Evolutionary conservation across 2,329 filamentous ascomycete species (phyloP).

Genomic region (Simplicillium aogashimaense): DNA sequence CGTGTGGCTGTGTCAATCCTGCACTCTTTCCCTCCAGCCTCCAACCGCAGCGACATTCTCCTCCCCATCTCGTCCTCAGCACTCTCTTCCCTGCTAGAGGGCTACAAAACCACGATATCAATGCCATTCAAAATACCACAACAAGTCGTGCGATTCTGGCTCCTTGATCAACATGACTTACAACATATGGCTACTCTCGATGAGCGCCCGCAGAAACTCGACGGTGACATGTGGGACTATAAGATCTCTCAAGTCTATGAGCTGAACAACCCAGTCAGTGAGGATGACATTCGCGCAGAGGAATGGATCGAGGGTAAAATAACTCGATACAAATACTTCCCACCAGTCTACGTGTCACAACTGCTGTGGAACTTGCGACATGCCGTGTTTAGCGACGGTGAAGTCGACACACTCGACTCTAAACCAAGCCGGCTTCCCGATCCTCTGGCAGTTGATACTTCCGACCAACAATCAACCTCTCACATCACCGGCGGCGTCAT

Average conservation of each 20-base stretch:
- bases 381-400: conserved; percentile 28
- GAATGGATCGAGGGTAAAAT: conserved; percentile 43
- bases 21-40: conserved; percentile 35
- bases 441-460: too few species aligned
- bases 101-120: conserved; percentile 44
- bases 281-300: conserved; percentile 40
- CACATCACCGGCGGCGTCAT: too few species aligned
- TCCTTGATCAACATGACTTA: conserved; percentile 44
- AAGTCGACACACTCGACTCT: conserved; percentile 8
- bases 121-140: conserved; percentile 44
- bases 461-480: too few species aligned
- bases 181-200: conserved; percentile 34
- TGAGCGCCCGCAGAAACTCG: conserved; percentile 28
- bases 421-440: too few species aligned
- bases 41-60: conserved; percentile 42
- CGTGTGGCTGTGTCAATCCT: conserved; percentile 40
- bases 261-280: conserved; percentile 47
- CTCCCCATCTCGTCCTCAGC: conserved; percentile 37
- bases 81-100: conserved; percentile 37
- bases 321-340: conserved; percentile 42
- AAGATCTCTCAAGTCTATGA: conserved; percentile 41
- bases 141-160: conserved; percentile 50
- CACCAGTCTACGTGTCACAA: conserved; percentile 46
- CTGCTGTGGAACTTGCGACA: conserved; percentile 48
- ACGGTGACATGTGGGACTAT: conserved; percentile 16